Evolutionary conservation across 495 filamentous ascomycete species (phyloP), one percentile per base, ranked within the genome.

Genomic region (Podospora pseudopauciseta): DNA sequence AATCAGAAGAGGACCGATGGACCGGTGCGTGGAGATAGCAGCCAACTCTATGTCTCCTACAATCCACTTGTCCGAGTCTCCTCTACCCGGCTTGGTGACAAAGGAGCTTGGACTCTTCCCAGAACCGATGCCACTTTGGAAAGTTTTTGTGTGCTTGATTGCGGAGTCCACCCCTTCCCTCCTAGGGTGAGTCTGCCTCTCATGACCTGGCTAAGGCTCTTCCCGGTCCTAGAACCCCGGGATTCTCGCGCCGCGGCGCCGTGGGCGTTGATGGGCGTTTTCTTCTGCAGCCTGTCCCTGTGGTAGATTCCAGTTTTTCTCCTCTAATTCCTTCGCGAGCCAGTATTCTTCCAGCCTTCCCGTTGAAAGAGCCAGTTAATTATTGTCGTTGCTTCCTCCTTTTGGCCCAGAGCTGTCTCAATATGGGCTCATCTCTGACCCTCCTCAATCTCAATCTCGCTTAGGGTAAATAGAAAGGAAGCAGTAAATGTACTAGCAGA

Each of bases 1-100:
- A 20, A 20, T 20, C 20, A 20, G 20, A 20, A 1, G 20, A 20
- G 20, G 20, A 20, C 20, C 20, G 1, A 20, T 20, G 20, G 20
- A 20, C 20, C 32, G 32, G 32, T 39, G 2, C 32, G 32, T 39
- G 32, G 32, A 39, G 2, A 39, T 0, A 39, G 54, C 3, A 56
- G 54, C 54, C 54, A 56, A 56, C 54, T 56, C 54, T n/a, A 56
- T 20, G 19, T 56, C 54, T 56, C 54, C 54, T 56, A 56, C 54
- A 56, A 56, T 56, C 54, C 54, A 56, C 54, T 56, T 56, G 54
- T 56, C 54, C 54, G 54, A 20, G 3, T 56, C 54, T 56, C 54
- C 18, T 56, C 54, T 56, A 56, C 54, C 54, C 54, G 54, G 54
- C 54, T 56, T 56, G 54, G 54, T 56, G 54, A 56, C 54, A 56